phyloP scores from a whole-genome alignment of 2,329 filamentous ascomycete genomes.

The Diaporthe humulicola region DNA sequence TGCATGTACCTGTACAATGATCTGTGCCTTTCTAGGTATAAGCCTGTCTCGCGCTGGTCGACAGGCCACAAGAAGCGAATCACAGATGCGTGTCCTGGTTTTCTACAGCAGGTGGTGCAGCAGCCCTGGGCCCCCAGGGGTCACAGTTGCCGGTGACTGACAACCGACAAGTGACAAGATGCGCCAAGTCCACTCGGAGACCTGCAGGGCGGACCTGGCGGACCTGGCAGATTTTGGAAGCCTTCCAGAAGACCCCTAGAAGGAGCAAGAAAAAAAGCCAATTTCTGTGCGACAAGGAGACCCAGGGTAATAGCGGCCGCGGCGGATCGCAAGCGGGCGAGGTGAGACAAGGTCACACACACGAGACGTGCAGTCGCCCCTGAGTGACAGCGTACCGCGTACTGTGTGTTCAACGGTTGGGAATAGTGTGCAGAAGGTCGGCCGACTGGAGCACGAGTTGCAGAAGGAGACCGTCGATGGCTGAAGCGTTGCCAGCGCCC shows the following conservation, averaged over 20 bases:
- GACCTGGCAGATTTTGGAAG: constrained; percentile 20
- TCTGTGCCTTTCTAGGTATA: not conserved
- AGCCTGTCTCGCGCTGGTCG: not conserved
- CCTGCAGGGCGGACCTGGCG: constrained; percentile 25
- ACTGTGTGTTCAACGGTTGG: constrained; percentile 13
- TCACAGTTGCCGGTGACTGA: not conserved
- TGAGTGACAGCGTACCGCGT: not conserved
- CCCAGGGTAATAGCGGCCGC: constrained; percentile 1
- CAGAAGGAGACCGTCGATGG: not conserved
- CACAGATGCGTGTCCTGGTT: not conserved
- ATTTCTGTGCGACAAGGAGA: constrained; percentile 30
- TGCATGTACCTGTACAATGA: constrained; percentile 1
- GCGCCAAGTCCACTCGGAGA: constrained; percentile 18
- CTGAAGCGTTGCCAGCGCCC: not conserved
- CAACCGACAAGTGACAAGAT: constrained; percentile 20
- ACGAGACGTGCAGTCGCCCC: not conserved
- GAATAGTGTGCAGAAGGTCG: not conserved
- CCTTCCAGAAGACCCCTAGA: constrained; percentile 37
- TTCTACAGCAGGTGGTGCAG: constrained; percentile 9
- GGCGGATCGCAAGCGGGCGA: constrained; percentile 8
- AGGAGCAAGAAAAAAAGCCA: not conserved
- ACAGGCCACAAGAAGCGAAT: constrained; percentile 16
- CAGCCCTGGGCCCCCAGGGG: too few relatives aligned
- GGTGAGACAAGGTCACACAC: constrained; percentile 30
- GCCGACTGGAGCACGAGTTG: not conserved